phyloP scores from a whole-genome alignment of 2,329 filamentous ascomycete species.

The Phaeosphaeria sp. region DNA sequence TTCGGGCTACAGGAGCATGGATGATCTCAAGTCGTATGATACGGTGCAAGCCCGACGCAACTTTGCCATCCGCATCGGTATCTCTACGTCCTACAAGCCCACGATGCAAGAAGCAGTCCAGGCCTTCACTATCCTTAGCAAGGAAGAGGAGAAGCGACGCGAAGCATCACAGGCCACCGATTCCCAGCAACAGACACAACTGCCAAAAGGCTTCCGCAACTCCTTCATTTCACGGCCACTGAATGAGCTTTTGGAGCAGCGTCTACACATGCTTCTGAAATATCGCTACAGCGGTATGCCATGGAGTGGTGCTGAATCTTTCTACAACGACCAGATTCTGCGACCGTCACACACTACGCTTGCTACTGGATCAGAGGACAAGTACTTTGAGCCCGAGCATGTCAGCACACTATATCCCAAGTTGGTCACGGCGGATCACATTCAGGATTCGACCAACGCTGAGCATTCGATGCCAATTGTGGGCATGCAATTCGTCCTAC shows the following conservation, averaged over 20 bases:
- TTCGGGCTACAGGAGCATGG: constrained; percentile 66
- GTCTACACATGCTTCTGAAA: constrained; percentile 68
- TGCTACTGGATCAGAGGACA: constrained; percentile 45
- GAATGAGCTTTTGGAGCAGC: constrained; percentile 70
- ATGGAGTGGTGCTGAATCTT: constrained; percentile 73
- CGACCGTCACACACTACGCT: constrained; percentile 35
- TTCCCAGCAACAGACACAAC: constrained; percentile 16
- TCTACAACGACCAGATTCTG: constrained; percentile 57
- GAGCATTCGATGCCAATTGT: constrained; percentile 62
- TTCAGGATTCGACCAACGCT: constrained; percentile 42
- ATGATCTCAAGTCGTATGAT: constrained; percentile 58
- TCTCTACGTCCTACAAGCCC: constrained; percentile 77
- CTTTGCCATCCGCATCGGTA: constrained; percentile 71
- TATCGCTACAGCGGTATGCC: constrained; percentile 62
- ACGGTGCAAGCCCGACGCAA: constrained; percentile 41
- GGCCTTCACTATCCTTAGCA: constrained; percentile 56
- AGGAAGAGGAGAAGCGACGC: constrained; percentile 36
- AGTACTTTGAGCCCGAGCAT: constrained; percentile 47
- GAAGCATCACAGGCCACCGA: constrained; percentile 27
- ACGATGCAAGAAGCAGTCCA: constrained; percentile 60
- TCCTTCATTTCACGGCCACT: constrained; percentile 77
- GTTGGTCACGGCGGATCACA: constrained; percentile 60
- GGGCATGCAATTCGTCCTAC: constrained; percentile 76
- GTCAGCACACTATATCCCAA: constrained; percentile 48
- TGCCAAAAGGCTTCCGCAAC: constrained; percentile 55